phyloP scores from a whole-genome alignment of 202 grass and related monocot species.

The Setaria viridis region DNA sequence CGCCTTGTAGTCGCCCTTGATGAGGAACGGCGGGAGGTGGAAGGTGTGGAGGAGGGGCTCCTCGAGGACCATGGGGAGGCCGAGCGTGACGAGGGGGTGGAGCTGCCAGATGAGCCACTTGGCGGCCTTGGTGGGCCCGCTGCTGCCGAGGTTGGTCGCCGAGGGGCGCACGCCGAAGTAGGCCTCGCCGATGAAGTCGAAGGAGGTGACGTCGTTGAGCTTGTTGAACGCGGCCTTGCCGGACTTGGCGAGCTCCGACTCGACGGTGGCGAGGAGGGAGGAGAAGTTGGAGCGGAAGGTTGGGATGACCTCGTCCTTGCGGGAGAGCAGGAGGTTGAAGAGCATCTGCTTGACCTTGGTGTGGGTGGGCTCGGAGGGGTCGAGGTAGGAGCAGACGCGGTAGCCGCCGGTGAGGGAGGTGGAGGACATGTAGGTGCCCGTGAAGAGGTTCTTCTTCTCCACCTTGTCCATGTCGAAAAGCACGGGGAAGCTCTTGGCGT shows the following conservation, averaged over 20 bases:
- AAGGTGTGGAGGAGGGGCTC: conserved; percentile 82
- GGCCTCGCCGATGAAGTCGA: conserved; percentile 75
- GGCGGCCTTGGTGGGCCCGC: conserved; percentile 52
- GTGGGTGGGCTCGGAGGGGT: conserved; percentile 76
- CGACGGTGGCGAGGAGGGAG: conserved; percentile 61
- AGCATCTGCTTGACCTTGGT: conserved; percentile 73
- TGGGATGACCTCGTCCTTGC: conserved; percentile 66
- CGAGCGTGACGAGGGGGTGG: conserved; percentile 62
- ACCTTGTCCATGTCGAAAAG: conserved; percentile 83
- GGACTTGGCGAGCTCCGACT: conserved; percentile 39
- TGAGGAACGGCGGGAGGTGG: conserved; percentile 62
- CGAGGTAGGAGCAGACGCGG: conserved; percentile 76
- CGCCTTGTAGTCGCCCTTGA: conserved; percentile 68
- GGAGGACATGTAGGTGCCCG: conserved; percentile 78
- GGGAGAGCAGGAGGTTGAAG: conserved; percentile 60
- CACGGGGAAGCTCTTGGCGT: conserved; percentile 78
- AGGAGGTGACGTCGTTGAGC: conserved; percentile 65
- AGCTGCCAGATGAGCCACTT: conserved; percentile 86
- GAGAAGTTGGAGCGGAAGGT: conserved; percentile 68
- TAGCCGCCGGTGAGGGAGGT: conserved; percentile 68
- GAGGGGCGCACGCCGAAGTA: conserved; percentile 69
- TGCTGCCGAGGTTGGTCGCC: conserved; percentile 35
- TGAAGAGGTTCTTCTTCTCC: conserved; percentile 81
- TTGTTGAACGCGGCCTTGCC: conserved; percentile 69
- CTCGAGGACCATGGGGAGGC: conserved; percentile 72